Evolutionary conservation across 768 basidiomycete genomes (phyloP), one percentile per base, ranked within the genome.

Genomic region (Panus rudis): DNA sequence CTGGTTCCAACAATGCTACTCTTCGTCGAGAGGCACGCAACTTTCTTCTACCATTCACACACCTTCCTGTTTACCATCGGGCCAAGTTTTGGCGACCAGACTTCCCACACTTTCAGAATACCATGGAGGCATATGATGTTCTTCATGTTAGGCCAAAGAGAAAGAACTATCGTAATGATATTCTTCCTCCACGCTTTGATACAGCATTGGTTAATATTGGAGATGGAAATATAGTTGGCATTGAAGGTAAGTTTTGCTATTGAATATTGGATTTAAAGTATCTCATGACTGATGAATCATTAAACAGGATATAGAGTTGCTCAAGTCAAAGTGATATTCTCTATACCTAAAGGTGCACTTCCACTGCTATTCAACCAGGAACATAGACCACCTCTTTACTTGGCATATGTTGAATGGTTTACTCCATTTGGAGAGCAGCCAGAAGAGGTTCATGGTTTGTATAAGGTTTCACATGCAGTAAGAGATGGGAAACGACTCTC

Each of bases 371-470:
- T 55, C 33, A 39, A 25, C 26, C 3, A 30, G 0, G 23, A 39
- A 5, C 10, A 44, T n/a, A 6, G 19, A 0, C 38, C 39, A 2
- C 52, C 54, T 3, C 21, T 41, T 1, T 51, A 59, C 39, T 45
- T 65, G 1, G 63, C 56, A 1, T 63, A 61, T 48, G 49, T 65
- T 1, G 60, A 61, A 38, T 60, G 59, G 59, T 63, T 59, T 31
- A 51, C 56, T 0, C 41, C 51, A 11, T 56, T 60, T 39, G 40
- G n/a, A n/a, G n/a, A 50, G 7, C 27, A 32, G 4, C 52, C 53
- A 19, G 50, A 61, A 16, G 34, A 20, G 3, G 42, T 56, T 32
- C 53, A 52, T 30, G 34, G 40, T 6, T n/a, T 68, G 39, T 63
- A 56, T 46, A 55, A 57, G 30, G 39, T 64, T 7, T 28, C 17